Percentiles rank a stretch among this genome's conserved stretches.
phyloP scores from a whole-genome alignment of 2,329 filamentous ascomycete genomes.

The Alternaria ethzedia region DNA sequence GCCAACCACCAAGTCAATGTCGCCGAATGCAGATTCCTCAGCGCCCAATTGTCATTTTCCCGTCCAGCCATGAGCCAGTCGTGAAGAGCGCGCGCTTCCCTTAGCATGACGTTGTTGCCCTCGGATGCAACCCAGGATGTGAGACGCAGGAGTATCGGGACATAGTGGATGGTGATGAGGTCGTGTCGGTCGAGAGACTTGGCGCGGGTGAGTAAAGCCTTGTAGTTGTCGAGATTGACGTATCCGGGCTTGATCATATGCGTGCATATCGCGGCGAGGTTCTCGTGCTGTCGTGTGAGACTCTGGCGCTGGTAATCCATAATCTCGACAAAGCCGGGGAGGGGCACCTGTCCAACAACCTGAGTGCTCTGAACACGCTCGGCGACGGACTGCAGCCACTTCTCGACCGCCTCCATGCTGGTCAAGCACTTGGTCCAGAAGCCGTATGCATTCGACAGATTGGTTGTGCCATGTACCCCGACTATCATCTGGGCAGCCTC shows the following conservation, averaged over 20 bases:
- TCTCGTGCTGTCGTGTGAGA: conserved; percentile 87
- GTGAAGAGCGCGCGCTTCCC: conserved; percentile 74
- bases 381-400: conserved; percentile 74
- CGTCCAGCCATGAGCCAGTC: conserved; percentile 68
- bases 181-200: conserved; percentile 80
- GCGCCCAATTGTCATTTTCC: conserved; percentile 73
- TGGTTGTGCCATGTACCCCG: conserved; percentile 62
- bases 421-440: conserved; percentile 78
- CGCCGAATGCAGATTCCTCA: conserved; percentile 79
- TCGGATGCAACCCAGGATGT: conserved; percentile 81
- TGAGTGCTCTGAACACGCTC: conserved; percentile 79
- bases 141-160: conserved; percentile 79
- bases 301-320: conserved; percentile 81
- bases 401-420: conserved; percentile 77
- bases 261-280: conserved; percentile 79
- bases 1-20: conserved; percentile 86
- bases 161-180: conserved; percentile 74
- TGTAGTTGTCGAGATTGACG: conserved; percentile 74
- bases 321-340: conserved; percentile 73
- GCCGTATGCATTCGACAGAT: conserved; percentile 62
- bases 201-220: conserved; percentile 70
- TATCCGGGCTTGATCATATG: conserved; percentile 79
- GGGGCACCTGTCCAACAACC: conserved; percentile 71
- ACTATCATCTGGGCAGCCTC: conserved; percentile 51
- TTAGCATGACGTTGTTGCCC: conserved; percentile 67